Conservation (phyloP, 2,329 filamentous ascomycete species). For the Exophiala mesophila region DNA sequence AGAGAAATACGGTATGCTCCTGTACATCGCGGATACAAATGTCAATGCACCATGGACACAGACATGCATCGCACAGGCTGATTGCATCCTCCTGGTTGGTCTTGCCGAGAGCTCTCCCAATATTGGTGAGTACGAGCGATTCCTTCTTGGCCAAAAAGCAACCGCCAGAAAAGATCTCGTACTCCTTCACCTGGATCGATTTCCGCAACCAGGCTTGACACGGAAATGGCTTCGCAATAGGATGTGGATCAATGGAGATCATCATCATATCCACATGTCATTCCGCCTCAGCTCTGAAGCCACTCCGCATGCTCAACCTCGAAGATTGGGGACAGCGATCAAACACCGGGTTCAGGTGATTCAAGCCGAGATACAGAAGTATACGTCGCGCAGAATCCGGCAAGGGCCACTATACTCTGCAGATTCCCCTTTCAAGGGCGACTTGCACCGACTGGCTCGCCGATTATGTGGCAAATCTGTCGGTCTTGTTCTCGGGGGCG, state of each 20-base stretch:
- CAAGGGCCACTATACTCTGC: slow-evolving; percentile 85
- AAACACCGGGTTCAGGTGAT: slow-evolving; percentile 92
- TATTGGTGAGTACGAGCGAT: slow-evolving; percentile 94
- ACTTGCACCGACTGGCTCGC: slow-evolving; percentile 89
- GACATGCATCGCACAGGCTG: slow-evolving; percentile 93
- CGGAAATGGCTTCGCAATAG: slow-evolving; percentile 86
- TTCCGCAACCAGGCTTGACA: slow-evolving; percentile 77
- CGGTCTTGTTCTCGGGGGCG: slow-evolving; percentile 87
- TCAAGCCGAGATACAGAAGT: slow-evolving; percentile 97
- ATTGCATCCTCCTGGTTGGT: slow-evolving; percentile 90
- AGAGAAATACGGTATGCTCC: slow-evolving; percentile 90
- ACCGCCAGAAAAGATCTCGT: slow-evolving; percentile 92
- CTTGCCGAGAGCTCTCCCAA: slow-evolving; percentile 82
- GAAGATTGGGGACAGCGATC: slow-evolving; percentile 75
- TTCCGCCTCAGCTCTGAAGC: slow-evolving; percentile 73
- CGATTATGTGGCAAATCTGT: slow-evolving; percentile 90
- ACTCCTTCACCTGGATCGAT: slow-evolving; percentile 81
- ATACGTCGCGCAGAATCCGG: slow-evolving; percentile 86
- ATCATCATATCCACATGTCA: slow-evolving; percentile 96
- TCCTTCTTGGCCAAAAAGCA: slow-evolving; percentile 94
- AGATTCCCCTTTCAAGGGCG: slow-evolving; percentile 89
- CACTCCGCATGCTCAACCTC: slow-evolving; percentile 62
- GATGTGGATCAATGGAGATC: slow-evolving; percentile 96
- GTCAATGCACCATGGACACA: slow-evolving; percentile 98
- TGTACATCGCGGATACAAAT: slow-evolving; percentile 94